Percentiles rank a stretch among this genome's conserved stretches.
Evolutionary conservation across 768 basidiomycete species (phyloP).

Genomic region (Pleurotus eryngii): DNA sequence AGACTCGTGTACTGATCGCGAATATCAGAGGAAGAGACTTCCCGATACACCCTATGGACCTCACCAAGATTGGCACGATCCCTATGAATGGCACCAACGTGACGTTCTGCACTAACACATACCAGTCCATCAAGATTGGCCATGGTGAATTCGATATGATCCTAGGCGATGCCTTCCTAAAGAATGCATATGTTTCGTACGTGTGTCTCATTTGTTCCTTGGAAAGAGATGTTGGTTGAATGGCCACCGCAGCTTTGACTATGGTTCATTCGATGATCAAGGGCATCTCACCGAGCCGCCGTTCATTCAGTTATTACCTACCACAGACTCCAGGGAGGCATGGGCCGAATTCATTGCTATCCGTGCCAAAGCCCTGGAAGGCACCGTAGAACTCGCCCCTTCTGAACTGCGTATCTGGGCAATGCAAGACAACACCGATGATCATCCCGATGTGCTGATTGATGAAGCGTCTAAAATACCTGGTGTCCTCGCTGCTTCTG

Average conservation of each 20-base stretch:
- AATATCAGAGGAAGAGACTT: constrained; percentile 37
- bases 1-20: neutral
- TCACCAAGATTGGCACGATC: constrained; percentile 23
- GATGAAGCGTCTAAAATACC: neutral
- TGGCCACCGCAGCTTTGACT: constrained; percentile 51
- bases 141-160: constrained; percentile 60
- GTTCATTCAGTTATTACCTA: constrained; percentile 61
- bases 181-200: constrained; percentile 21
- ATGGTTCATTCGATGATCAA: constrained; percentile 56
- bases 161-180: constrained; percentile 72
- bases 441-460: neutral
- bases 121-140: constrained; percentile 33
- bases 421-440: constrained; percentile 14
- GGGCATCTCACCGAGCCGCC: constrained; percentile 38
- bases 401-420: neutral
- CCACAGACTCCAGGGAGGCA: constrained; percentile 34
- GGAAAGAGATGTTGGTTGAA: constrained; percentile 18
- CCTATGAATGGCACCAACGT: constrained; percentile 23
- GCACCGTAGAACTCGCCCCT: neutral
- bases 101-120: constrained; percentile 25
- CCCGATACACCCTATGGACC: constrained; percentile 68
- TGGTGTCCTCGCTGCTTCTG: neutral
- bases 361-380: neutral
- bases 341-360: neutral
- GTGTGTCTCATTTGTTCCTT: neutral